Evolutionary conservation across 192 early-diverging fungal species (phyloP).

Genomic region (Podila clonocystis): DNA sequence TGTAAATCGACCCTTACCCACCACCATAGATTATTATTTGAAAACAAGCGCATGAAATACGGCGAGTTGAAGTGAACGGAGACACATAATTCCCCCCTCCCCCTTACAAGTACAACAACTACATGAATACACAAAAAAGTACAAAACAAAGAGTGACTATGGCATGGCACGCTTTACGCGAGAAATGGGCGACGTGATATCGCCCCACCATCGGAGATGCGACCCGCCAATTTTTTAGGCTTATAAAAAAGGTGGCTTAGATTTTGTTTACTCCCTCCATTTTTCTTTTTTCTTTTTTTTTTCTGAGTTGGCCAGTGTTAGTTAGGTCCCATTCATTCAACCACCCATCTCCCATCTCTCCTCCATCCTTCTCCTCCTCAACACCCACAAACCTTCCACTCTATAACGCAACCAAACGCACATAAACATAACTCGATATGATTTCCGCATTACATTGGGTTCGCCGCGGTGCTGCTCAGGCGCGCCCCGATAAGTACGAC

Average conservation of each 20-base stretch:
- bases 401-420: background rate
- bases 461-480: conserved; percentile 89
- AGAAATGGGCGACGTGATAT: no score
- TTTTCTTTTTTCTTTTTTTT: background rate
- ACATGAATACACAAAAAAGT: no score
- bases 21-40: background rate
- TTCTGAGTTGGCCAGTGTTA: background rate
- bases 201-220: no score
- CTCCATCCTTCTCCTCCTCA: background rate
- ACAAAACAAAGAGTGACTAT: no score
- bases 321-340: background rate
- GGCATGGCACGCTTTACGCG: no score
- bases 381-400: background rate
- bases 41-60: background rate
- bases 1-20: conserved; percentile 56
- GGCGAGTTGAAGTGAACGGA: no score
- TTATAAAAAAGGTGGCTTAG: no score
- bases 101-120: no score
- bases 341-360: background rate
- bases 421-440: conserved; percentile 58
- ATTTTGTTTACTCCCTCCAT: no score
- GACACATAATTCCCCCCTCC: no score
- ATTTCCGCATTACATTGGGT: conserved; percentile 95
- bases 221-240: no score
- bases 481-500: conserved; percentile 80